Percentiles rank a stretch among this genome's conserved stretches.
These are phyloP conservation scores for Amborella trichopoda DNA, from an alignment of 164 flowering plant species.

Conservation along the genomic window DNA sequence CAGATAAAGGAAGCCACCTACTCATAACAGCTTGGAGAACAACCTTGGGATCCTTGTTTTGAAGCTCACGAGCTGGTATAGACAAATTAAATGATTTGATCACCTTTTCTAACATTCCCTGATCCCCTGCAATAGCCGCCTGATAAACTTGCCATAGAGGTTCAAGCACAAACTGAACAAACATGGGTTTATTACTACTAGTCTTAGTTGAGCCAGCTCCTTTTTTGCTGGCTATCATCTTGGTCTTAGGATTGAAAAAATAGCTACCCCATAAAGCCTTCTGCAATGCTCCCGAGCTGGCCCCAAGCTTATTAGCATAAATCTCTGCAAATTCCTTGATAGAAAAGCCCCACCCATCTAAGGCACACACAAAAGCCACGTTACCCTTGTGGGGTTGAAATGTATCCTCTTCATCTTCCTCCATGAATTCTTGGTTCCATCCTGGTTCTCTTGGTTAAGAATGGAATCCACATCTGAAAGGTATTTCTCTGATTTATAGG, in stretches of 20 bases:
- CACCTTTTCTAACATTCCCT: slow-evolving; percentile 56
- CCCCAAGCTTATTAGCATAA: slow-evolving; percentile 63
- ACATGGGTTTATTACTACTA: slow-evolving; percentile 60
- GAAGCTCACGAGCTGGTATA: slow-evolving; percentile 66
- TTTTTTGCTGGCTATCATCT: slow-evolving; percentile 79
- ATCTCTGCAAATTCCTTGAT: slow-evolving; percentile 60
- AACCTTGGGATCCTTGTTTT: slow-evolving; percentile 70
- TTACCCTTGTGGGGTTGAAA: slow-evolving; percentile 93
- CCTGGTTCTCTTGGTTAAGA: slow-evolving; percentile 30
- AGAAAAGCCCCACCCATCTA: slow-evolving; percentile 95
- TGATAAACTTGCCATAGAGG: slow-evolving; percentile 83
- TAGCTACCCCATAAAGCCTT: slow-evolving; percentile 81
- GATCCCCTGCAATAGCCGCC: slow-evolving; percentile 45
- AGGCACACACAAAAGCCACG: slow-evolving; percentile 82
- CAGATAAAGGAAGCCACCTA: slow-evolving; percentile 89
- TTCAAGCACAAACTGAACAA: slow-evolving; percentile 83
- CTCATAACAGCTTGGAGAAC: slow-evolving; percentile 79
- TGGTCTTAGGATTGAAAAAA: slow-evolving; percentile 55
- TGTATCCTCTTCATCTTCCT: slow-evolving; percentile 81
- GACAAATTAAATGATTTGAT: slow-evolving; percentile 50
- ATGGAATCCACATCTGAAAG: slow-evolving; percentile 80
- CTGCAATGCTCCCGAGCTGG: slow-evolving; percentile 37
- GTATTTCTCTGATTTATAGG: slow-evolving; percentile 76
- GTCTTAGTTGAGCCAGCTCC: slow-evolving; percentile 23
- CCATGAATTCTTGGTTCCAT: slow-evolving; percentile 39